Conservation (phyloP, 116 monocot species). For the Cymodocea nodosa region DNA sequence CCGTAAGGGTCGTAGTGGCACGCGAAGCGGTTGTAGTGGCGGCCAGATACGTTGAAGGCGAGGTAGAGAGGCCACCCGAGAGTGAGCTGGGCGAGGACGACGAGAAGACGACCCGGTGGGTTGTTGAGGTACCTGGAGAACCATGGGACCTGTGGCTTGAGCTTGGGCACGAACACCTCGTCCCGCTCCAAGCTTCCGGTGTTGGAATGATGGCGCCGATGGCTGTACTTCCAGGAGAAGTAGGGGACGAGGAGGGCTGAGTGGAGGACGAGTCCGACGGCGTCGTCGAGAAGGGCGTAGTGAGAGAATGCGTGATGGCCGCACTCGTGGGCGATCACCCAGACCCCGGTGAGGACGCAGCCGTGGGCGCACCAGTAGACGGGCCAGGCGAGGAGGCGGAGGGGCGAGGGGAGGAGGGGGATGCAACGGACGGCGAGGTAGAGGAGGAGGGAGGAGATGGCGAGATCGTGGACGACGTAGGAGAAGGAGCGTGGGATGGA, state of each 20-base stretch:
- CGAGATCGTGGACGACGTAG: constrained; percentile 54
- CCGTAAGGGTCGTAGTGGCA: constrained; percentile 62
- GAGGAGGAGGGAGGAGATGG: constrained; percentile 28
- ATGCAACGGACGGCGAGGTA: constrained; percentile 46
- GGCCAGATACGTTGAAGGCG: constrained; percentile 53
- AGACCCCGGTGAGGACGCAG: constrained; percentile 50
- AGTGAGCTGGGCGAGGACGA: constrained; percentile 30
- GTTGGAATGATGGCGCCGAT: constrained; percentile 74
- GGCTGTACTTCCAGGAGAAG: constrained; percentile 79
- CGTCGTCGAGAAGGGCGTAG: constrained; percentile 40
- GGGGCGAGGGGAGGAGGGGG: constrained; percentile 26
- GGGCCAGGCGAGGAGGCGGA: no score
- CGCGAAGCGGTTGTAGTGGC: constrained; percentile 61
- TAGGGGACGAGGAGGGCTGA: constrained; percentile 61
- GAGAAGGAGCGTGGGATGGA: constrained; percentile 60
- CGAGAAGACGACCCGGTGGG: constrained; percentile 35
- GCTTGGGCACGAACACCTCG: constrained; percentile 75
- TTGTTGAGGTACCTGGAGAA: constrained; percentile 56
- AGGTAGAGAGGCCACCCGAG: constrained; percentile 67
- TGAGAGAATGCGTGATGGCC: constrained; percentile 66
- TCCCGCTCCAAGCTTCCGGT: constrained; percentile 66
- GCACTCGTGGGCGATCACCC: constrained; percentile 80
- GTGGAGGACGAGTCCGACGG: constrained; percentile 60
- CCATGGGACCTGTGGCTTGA: constrained; percentile 29
- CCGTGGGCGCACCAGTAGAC: constrained; percentile 58